phyloP scores from a whole-genome alignment of 2,329 filamentous ascomycete genomes.

The Sclerotiophoma versabilis region DNA sequence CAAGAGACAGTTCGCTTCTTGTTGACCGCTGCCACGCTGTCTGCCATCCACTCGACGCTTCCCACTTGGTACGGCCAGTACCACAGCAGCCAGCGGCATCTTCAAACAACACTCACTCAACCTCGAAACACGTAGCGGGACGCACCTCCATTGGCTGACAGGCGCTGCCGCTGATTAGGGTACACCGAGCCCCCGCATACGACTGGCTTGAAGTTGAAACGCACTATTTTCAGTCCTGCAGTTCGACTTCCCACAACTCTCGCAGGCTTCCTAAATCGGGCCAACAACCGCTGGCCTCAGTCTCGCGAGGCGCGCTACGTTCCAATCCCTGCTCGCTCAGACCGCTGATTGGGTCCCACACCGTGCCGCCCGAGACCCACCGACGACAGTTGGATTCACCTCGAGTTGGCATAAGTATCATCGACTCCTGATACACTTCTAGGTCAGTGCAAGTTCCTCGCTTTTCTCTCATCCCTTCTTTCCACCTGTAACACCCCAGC shows the following conservation, averaged over 20 bases:
- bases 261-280: slow-evolving; percentile 32
- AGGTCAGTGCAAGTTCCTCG: slow-evolving; percentile 41
- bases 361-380: slow-evolving; percentile 35
- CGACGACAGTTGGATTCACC: slow-evolving; percentile 32
- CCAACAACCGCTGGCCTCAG: slow-evolving; percentile 41
- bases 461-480: slow-evolving; percentile 34
- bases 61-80: slow-evolving; percentile 11
- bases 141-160: slow-evolving; percentile 43
- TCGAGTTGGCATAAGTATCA: slow-evolving; percentile 43
- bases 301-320: slow-evolving; percentile 41
- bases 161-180: slow-evolving; percentile 27
- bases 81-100: slow-evolving; percentile 32
- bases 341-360: slow-evolving; percentile 40
- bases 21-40: slow-evolving; percentile 22
- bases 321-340: slow-evolving; percentile 26
- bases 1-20: slow-evolving; percentile 23
- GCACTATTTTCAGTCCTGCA: slow-evolving; percentile 41
- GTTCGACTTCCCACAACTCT: slow-evolving; percentile 39
- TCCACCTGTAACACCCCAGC: slow-evolving; percentile 36
- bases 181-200: slow-evolving; percentile 18
- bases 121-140: slow-evolving; percentile 43
- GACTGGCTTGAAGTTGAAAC: slow-evolving; percentile 42
- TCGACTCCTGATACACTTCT: slow-evolving; percentile 28
- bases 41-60: slow-evolving; percentile 16
- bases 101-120: slow-evolving; percentile 39